A percentile compares a stretch with the other conserved stretches of the same genome.
phyloP scores from a whole-genome alignment of 805 yeast species.

The Saturnispora quitensis region DNA sequence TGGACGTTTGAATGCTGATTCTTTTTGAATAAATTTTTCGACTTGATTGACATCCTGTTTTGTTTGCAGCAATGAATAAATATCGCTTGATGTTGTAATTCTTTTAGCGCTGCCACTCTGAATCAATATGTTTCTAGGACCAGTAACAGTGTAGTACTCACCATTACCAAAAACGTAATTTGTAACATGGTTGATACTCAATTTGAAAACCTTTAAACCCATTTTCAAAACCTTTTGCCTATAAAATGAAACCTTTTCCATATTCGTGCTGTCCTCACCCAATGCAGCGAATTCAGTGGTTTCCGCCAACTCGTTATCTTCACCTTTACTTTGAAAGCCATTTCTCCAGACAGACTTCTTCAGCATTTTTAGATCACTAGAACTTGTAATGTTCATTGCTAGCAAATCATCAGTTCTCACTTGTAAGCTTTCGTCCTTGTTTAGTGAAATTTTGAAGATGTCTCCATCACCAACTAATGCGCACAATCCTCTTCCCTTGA shows the following conservation, averaged over 20 bases:
- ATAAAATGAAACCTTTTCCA: neutral
- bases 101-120: conserved; percentile 33
- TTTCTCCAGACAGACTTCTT: conserved; percentile 13
- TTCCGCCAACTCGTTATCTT: neutral
- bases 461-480: conserved; percentile 49
- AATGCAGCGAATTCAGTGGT: neutral
- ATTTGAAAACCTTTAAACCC: neutral
- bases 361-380: conserved; percentile 28
- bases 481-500: conserved; percentile 50
- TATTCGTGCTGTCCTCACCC: neutral
- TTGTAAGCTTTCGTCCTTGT: conserved; percentile 38
- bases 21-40: conserved; percentile 19
- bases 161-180: conserved; percentile 28
- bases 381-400: conserved; percentile 43
- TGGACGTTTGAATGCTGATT: conserved; percentile 17
- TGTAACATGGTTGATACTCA: conserved; percentile 6
- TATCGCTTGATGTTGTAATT: neutral
- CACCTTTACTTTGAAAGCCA: neutral
- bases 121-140: conserved; percentile 44
- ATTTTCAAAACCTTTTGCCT: neutral
- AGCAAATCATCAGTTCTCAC: conserved; percentile 38
- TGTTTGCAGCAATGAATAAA: neutral
- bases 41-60: conserved; percentile 16
- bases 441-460: conserved; percentile 38
- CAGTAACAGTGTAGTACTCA: conserved; percentile 40